A percentile compares a stretch with the other conserved stretches of the same genome.
Evolutionary conservation across 352 stramenopile genomes (phyloP).

Genomic region (Phytophthora cactorum): DNA sequence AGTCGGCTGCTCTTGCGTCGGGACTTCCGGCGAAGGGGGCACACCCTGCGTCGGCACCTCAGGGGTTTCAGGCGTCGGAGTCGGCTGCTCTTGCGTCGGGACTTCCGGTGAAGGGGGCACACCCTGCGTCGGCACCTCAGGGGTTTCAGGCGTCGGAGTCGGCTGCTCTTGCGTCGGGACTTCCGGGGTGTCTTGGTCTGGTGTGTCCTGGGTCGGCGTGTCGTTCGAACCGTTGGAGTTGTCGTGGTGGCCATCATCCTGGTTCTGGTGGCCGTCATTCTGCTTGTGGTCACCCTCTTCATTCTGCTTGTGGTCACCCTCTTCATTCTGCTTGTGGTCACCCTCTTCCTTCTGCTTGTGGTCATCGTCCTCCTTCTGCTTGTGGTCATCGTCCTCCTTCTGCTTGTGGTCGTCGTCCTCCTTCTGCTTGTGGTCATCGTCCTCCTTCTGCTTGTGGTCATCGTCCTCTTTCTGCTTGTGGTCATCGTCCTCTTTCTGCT

Average conservation of each 20-base stretch:
- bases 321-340: slow-evolving; percentile 1
- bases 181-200: slow-evolving; percentile 4
- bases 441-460: slow-evolving; percentile 2
- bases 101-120: not conserved
- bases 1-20: slow-evolving; percentile 2
- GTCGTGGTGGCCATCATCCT: slow-evolving; percentile 2
- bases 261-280: not conserved
- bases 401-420: slow-evolving; percentile 7
- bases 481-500: not conserved
- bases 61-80: not conserved
- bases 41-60: slow-evolving; percentile 9
- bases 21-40: not conserved
- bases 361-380: not conserved
- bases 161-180: not conserved
- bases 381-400: not conserved
- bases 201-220: slow-evolving; percentile 1
- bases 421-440: not conserved
- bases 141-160: not conserved
- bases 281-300: not conserved
- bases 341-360: slow-evolving; percentile 5
- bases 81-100: slow-evolving; percentile 4
- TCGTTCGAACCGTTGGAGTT: slow-evolving; percentile 4
- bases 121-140: slow-evolving; percentile 8
- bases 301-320: not conserved
- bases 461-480: slow-evolving; percentile 6